These are phyloP conservation scores for Candida nanaspora DNA, from an alignment of 805 yeast species.

Conservation along the genomic window DNA sequence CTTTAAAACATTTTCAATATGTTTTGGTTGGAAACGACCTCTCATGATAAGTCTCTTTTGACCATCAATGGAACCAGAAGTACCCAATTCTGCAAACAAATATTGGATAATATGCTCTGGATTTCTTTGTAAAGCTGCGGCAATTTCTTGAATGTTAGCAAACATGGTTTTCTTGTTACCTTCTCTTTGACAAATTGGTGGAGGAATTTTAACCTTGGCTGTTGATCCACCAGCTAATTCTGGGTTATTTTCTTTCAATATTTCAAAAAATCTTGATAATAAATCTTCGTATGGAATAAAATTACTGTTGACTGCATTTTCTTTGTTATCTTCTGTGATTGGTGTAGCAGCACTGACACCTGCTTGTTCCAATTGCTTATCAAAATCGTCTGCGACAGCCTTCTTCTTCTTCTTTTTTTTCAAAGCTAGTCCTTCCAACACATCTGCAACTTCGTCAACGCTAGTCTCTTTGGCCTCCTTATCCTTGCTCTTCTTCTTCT, in stretches of 20 bases:
- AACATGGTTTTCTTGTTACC: conserved; percentile 95
- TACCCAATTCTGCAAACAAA: conserved; percentile 97
- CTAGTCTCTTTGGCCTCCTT: conserved; percentile 29
- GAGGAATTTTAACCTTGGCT: conserved; percentile 94
- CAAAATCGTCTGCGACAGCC: conserved; percentile 70
- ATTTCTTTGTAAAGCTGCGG: conserved; percentile 89
- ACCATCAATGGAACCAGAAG: conserved; percentile 98
- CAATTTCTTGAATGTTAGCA: conserved; percentile 91
- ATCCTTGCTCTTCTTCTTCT: conserved; percentile 74
- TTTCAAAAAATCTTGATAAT: conserved; percentile 76
- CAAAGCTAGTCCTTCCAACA: conserved; percentile 62
- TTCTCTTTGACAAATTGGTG: conserved; percentile 95
- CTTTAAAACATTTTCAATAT: conserved; percentile 92
- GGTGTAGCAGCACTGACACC: conserved; percentile 62
- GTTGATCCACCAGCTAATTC: conserved; percentile 96
- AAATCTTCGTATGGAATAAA: conserved; percentile 64
- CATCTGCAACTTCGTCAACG: conserved; percentile 43
- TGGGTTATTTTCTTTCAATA: conserved; percentile 90
- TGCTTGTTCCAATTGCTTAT: conserved; percentile 82
- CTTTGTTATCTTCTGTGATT: conserved; percentile 24
- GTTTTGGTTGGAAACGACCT: conserved; percentile 98
- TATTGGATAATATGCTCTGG: conserved; percentile 97
- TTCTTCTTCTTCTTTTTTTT: conserved; percentile 83
- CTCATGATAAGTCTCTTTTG: conserved; percentile 93
- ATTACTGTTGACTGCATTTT: conserved; percentile 39